A percentile compares a stretch with the other conserved stretches of the same genome.
Conservation (phyloP, 164 flowering plant genomes). For the Euptelea pleiosperma region DNA sequence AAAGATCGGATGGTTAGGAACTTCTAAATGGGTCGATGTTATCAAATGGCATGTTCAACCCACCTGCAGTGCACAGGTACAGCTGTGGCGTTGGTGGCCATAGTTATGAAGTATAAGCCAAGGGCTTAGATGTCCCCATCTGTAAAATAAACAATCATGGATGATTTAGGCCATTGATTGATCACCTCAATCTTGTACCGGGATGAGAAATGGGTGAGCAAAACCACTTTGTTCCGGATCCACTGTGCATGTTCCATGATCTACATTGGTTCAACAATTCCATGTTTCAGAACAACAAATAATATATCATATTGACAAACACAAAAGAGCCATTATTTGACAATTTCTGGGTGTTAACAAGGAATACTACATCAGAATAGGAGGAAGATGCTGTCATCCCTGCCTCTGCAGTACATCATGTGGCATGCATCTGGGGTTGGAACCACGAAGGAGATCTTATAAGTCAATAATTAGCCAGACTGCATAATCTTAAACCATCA, state of each 20-base stretch:
- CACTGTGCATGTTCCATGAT: constrained; percentile 77
- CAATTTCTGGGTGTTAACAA: neutral
- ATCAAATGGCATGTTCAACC: too few relatives aligned
- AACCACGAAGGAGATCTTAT: too few relatives aligned
- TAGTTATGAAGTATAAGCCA: neutral
- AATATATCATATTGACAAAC: neutral
- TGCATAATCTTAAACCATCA: too few relatives aligned
- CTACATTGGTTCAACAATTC: constrained; percentile 39
- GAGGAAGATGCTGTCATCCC: too few relatives aligned
- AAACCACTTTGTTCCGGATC: constrained; percentile 71
- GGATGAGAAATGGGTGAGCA: constrained; percentile 91
- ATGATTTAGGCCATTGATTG: neutral
- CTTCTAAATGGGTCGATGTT: too few relatives aligned
- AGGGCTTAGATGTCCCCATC: neutral
- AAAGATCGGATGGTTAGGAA: too few relatives aligned
- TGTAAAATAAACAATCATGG: neutral
- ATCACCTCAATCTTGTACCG: constrained; percentile 81
- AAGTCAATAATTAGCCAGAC: too few relatives aligned
- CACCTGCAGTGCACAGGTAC: too few relatives aligned
- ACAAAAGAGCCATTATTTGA: neutral
- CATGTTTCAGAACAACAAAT: constrained; percentile 8
- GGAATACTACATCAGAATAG: too few relatives aligned
- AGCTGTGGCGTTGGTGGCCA: too few relatives aligned
- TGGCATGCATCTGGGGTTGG: too few relatives aligned
- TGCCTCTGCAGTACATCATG: too few relatives aligned